A percentile compares a stretch with the other conserved stretches of the same genome.
Evolutionary conservation across 2,329 filamentous ascomycete species (phyloP).

Genomic region (Fusarium burgessii): DNA sequence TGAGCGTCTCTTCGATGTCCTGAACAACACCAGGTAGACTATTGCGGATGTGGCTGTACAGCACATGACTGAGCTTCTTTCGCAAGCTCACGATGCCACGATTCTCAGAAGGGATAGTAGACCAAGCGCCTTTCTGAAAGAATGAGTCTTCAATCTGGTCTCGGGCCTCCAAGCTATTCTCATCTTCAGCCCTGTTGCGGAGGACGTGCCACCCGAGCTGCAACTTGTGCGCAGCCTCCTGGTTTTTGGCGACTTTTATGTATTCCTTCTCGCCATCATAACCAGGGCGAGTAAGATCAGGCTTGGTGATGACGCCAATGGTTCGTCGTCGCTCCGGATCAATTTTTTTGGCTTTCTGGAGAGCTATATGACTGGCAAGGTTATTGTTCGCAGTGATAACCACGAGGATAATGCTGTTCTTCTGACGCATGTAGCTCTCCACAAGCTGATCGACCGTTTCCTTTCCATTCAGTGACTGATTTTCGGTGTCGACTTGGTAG

Average conservation of each 20-base stretch:
- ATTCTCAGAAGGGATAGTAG: constrained; percentile 21
- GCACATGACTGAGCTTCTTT: neutral
- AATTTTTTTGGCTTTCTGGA: constrained; percentile 56
- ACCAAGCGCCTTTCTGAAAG: constrained; percentile 49
- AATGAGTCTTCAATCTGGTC: constrained; percentile 51
- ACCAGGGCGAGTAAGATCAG: constrained; percentile 54
- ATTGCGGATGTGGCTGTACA: neutral
- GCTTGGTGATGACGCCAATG: constrained; percentile 68
- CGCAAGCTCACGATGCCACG: neutral
- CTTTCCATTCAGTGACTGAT: constrained; percentile 49
- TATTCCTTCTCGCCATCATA: constrained; percentile 56
- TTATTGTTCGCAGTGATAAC: constrained; percentile 64
- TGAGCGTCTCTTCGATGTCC: constrained; percentile 45
- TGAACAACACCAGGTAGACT: constrained; percentile 12
- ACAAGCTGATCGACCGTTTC: constrained; percentile 54
- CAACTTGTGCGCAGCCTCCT: constrained; percentile 48
- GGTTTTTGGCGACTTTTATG: constrained; percentile 50
- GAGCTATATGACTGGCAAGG: constrained; percentile 64
- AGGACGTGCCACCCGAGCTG: constrained; percentile 66
- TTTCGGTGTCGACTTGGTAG: constrained; percentile 49
- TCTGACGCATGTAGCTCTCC: constrained; percentile 66
- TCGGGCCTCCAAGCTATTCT: constrained; percentile 44
- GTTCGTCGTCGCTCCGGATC: constrained; percentile 62
- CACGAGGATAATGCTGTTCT: constrained; percentile 70
- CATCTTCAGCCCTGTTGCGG: constrained; percentile 58